Percentiles rank a stretch among this genome's conserved stretches.
phyloP scores from a whole-genome alignment of 805 yeast species.

The Candida schatavii region DNA sequence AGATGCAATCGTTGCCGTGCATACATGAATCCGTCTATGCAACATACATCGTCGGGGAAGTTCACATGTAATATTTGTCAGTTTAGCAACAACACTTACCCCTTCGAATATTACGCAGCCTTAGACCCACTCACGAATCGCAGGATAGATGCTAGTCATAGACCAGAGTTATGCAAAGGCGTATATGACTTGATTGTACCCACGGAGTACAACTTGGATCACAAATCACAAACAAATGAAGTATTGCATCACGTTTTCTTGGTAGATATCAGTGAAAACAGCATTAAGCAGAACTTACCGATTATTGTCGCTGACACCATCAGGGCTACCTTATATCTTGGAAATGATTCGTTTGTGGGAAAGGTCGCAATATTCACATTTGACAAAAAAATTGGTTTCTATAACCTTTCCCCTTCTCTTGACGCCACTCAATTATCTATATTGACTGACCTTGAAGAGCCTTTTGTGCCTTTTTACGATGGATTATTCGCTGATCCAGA shows the following conservation, averaged over 20 bases:
- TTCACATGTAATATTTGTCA: slow-evolving; percentile 87
- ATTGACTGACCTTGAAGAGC: slow-evolving; percentile 69
- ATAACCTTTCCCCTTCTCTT: slow-evolving; percentile 56
- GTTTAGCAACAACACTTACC: slow-evolving; percentile 62
- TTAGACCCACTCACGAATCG: slow-evolving; percentile 55
- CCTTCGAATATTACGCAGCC: slow-evolving; percentile 63
- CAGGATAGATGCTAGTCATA: slow-evolving; percentile 57
- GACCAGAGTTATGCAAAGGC: slow-evolving; percentile 80
- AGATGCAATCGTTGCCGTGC: slow-evolving; percentile 92
- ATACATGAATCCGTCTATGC: slow-evolving; percentile 82
- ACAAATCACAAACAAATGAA: slow-evolving; percentile 27
- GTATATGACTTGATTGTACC: slow-evolving; percentile 86
- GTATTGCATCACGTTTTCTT: slow-evolving; percentile 70
- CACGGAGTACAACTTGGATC: slow-evolving; percentile 56
- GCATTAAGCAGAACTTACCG: slow-evolving; percentile 59
- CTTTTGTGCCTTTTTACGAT: slow-evolving; percentile 73
- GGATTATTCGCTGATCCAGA: slow-evolving; percentile 82
- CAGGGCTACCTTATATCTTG: slow-evolving; percentile 42
- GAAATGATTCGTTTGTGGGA: slow-evolving; percentile 16
- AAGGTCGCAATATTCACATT: slow-evolving; percentile 72
- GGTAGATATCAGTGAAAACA: slow-evolving; percentile 63
- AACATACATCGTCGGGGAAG: slow-evolving; percentile 55
- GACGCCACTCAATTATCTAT: slow-evolving; percentile 58
- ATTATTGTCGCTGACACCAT: slow-evolving; percentile 69
- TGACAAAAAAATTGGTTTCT: slow-evolving; percentile 71